phyloP scores from a whole-genome alignment of 179 eudicot genomes.

The Nepenthes alata region DNA sequence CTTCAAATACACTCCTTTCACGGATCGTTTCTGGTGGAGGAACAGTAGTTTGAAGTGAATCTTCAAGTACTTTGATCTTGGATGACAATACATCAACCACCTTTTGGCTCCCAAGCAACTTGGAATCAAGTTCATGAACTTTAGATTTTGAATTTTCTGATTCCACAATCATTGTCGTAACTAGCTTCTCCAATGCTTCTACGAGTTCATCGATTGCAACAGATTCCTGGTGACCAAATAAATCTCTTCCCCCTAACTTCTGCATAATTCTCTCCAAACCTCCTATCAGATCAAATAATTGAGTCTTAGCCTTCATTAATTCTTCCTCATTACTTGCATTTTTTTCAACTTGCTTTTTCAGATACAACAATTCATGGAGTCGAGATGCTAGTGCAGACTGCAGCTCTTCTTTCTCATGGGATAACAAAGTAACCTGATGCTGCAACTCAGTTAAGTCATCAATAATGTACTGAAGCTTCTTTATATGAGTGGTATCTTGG shows the following conservation, averaged over 20 bases:
- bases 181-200: constrained; percentile 52
- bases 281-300: constrained; percentile 39
- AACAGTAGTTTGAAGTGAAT: constrained; percentile 34
- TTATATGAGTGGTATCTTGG: constrained; percentile 34
- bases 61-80: constrained; percentile 68
- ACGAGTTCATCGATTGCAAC: constrained; percentile 30
- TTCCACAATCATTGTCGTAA: constrained; percentile 33
- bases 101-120: constrained; percentile 62
- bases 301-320: constrained; percentile 30
- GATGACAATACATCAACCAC: constrained; percentile 50
- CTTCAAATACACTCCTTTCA: constrained; percentile 60
- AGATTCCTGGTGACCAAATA: constrained; percentile 26
- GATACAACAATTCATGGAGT: constrained; percentile 44
- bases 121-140: constrained; percentile 37
- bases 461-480: constrained; percentile 53
- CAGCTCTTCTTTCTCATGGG: constrained; percentile 52
- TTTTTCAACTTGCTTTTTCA: constrained; percentile 59
- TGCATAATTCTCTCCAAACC: constrained; percentile 41
- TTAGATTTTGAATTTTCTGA: constrained; percentile 51
- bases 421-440: constrained; percentile 31
- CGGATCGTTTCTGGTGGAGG: constrained; percentile 36
- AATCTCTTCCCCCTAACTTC: constrained; percentile 46
- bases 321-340: constrained; percentile 27
- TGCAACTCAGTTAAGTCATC: constrained; percentile 37
- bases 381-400: constrained; percentile 42